Conservation (phyloP, 768 basidiomycete species). For the Lactarius psammicola region DNA sequence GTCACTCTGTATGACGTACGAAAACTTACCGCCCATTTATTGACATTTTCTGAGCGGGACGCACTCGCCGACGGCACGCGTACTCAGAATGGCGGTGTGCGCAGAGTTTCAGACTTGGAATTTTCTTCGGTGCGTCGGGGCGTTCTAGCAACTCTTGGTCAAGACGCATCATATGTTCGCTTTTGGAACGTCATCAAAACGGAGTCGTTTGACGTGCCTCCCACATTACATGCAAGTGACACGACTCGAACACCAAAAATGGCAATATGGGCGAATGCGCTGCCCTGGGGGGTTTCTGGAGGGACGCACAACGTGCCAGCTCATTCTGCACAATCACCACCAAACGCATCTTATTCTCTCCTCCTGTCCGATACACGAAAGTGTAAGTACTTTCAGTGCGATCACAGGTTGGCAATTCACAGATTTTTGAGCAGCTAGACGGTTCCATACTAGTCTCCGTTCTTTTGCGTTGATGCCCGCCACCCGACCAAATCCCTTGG, state of each 20-base stretch:
- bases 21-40: slow-evolving; percentile 55
- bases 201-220: slow-evolving; percentile 37
- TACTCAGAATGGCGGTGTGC: slow-evolving; percentile 35
- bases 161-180: slow-evolving; percentile 62
- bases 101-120: slow-evolving; percentile 52
- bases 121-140: slow-evolving; percentile 71
- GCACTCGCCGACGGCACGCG: slow-evolving; percentile 66
- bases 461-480: slow-evolving; percentile 72
- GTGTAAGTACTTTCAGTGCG: slow-evolving; percentile 50
- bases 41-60: slow-evolving; percentile 76
- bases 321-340: slow-evolving; percentile 10
- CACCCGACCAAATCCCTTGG: slow-evolving; percentile 40
- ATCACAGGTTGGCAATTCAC: background rate
- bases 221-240: slow-evolving; percentile 36
- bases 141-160: slow-evolving; percentile 64
- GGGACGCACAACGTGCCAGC: slow-evolving; percentile 11
- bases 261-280: slow-evolving; percentile 59
- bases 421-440: slow-evolving; percentile 51
- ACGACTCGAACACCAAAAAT: slow-evolving; percentile 38
- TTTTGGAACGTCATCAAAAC: slow-evolving; percentile 75
- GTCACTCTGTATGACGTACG: slow-evolving; percentile 81
- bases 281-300: slow-evolving; percentile 52
- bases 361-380: slow-evolving; percentile 65
- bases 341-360: slow-evolving; percentile 39
- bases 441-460: slow-evolving; percentile 55